A percentile compares a stretch with the other conserved stretches of the same genome.
phyloP scores from a whole-genome alignment of 306 rosid genomes.

The Corylus avellana region DNA sequence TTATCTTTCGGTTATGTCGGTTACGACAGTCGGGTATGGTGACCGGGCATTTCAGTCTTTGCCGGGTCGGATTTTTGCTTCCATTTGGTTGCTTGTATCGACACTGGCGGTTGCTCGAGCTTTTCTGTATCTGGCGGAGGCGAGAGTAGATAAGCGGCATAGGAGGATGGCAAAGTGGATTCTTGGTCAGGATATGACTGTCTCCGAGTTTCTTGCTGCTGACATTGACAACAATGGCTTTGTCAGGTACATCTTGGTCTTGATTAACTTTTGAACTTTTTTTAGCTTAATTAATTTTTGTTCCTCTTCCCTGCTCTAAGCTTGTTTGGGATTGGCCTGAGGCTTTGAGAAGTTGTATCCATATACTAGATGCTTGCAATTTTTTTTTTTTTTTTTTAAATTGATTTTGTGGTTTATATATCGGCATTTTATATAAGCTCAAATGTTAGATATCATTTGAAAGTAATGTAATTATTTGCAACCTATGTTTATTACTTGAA shows the following conservation, averaged over 20 bases:
- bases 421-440: too few species aligned
- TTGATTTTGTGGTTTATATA: background rate
- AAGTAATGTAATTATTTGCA: too few species aligned
- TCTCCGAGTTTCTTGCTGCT: constrained; percentile 91
- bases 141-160: constrained; percentile 94
- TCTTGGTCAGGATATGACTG: constrained; percentile 96
- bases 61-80: constrained; percentile 85
- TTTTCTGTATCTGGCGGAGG: constrained; percentile 89
- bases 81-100: constrained; percentile 91
- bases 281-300: background rate
- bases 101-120: constrained; percentile 95
- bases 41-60: constrained; percentile 73
- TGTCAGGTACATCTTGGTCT: constrained; percentile 65
- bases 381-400: background rate
- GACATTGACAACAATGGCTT: constrained; percentile 91
- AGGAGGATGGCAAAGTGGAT: constrained; percentile 95
- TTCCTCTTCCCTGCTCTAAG: background rate
- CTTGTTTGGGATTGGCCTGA: constrained; percentile 10
- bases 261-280: constrained; percentile 4
- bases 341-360: background rate
- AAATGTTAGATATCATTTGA: too few species aligned
- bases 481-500: too few species aligned
- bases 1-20: constrained; percentile 97
- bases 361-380: background rate
- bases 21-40: constrained; percentile 93